Evolutionary conservation across 352 stramenopile species (phyloP), one percentile per base, ranked within the genome.

Genomic region (Pythium rishiriense): DNA sequence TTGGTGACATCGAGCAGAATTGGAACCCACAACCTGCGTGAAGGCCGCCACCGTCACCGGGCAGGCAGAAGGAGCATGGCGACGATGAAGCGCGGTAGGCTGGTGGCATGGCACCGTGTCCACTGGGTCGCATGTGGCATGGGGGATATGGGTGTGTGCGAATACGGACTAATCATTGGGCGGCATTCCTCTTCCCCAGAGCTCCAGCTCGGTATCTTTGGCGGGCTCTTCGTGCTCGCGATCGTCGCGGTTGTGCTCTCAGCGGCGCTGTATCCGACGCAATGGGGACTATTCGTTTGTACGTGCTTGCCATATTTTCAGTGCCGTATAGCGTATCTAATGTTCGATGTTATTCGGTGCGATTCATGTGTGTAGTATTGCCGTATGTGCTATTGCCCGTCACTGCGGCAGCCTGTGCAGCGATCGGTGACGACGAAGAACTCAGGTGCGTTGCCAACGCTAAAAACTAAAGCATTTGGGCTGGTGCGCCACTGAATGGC

Each of bases 261-360:
- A 33, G 83, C 82, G 9, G 64, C 75, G n/a, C 73, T 78, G 51
- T 88, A 90, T 46, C 58, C 67, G 19, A 88, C 81, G 14, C 69
- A 82, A 48, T 90, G 81, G 79, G 81, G 81, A 8, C 62, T 88
- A 19, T 90, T 90, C 70, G 73, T 90, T 28, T 58, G 81, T 90
- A 78, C 53, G 70, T 68, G 15, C 0, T 22, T 4, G 26, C 49
- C 43, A 7, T 10, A n/a, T n/a, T n/a, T n/a, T n/a, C n/a, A n/a
- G n/a, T n/a, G n/a, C n/a, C n/a, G n/a, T n/a, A n/a, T n/a, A n/a
- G n/a, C n/a, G n/a, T n/a, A n/a, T n/a, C n/a, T n/a, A n/a, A n/a
- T n/a, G n/a, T n/a, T n/a, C n/a, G n/a, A n/a, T n/a, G n/a, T n/a
- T n/a, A n/a, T n/a, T n/a, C n/a, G n/a, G n/a, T n/a, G n/a, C n/a